Base-by-base conservation (phyloP, 495 filamentous ascomycete species). In the Glutinoglossum americanum region DNA sequence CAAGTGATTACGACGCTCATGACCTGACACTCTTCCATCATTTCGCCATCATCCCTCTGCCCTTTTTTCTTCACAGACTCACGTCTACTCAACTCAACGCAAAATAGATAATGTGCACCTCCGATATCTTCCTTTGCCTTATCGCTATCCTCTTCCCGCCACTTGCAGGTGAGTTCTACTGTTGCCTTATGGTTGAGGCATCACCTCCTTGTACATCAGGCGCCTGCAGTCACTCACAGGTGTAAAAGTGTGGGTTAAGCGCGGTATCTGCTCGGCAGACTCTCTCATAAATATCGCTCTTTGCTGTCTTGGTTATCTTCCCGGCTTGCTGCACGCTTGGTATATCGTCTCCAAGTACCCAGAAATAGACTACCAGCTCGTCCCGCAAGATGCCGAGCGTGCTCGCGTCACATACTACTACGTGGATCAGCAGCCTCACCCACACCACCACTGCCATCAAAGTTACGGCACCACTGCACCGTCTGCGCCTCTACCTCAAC, bases 271-370 rank as follows among this genome's bases (percentile, higher is more conserved):
- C 76, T 84, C 81, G 57, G 88, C 85, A 44, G 93, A 97, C 75
- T 87, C 83, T 28, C 62, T 97, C 66, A 95, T 98, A 75, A 97
- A 97, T 73, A 78, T 98, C 68, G 83, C 87, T 56, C 87, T 98
- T 62, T 89, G 83, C 71, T 71, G 78, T 51, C 84, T 98, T 48
- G 90, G 93, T 69, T 93, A 79, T 69, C 73, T 98, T 61, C 92
- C 92, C 23, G 92, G 92, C 56, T 80, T 97, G 26, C 70, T 98
- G 7, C 92, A 98, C 70, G 78, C 92, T 65, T 97, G 89, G 89
- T 98, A 97, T 79, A 95, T 98, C 70, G 94, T 98, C 73, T 72
- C 83, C 66, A 83, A 84, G 66, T 87, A 84, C 68, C 93, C 93
- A 27, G 68, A 77, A 28, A 79, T 76, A 60, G 74, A 76, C 59